Conservation (phyloP, 306 rosid species). For the Malus fusca region DNA sequence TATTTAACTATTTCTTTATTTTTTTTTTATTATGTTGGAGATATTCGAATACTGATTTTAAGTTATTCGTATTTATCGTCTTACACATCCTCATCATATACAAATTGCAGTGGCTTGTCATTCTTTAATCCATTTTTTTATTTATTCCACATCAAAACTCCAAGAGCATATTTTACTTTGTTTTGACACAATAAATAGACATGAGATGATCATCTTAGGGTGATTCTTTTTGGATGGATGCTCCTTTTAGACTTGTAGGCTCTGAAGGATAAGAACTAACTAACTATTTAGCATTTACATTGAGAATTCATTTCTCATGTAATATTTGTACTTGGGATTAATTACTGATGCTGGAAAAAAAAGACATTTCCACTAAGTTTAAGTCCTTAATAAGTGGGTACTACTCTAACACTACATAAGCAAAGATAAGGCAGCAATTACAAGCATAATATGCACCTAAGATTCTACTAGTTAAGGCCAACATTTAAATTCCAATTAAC, state of each 20-base stretch:
- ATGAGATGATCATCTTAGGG: too few species aligned
- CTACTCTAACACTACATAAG: neutral
- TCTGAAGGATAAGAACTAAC: too few species aligned
- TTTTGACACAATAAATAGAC: neutral
- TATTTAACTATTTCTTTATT: neutral
- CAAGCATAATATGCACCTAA: neutral
- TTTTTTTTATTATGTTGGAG: neutral
- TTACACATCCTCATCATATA: neutral
- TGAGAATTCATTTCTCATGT: neutral
- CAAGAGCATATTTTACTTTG: neutral
- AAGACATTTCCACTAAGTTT: neutral
- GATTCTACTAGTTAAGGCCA: neutral
- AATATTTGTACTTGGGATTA: neutral
- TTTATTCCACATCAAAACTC: neutral
- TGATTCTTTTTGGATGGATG: too few species aligned
- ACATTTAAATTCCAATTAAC: neutral
- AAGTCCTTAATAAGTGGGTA: neutral
- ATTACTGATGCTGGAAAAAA: too few species aligned
- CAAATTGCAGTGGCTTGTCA: too few species aligned
- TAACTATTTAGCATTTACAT: too few species aligned
- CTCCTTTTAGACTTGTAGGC: too few species aligned
- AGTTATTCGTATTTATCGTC: too few species aligned
- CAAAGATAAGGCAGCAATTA: neutral
- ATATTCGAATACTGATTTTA: neutral
- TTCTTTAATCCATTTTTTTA: neutral